Evolutionary conservation across 495 filamentous ascomycete genomes (phyloP).

Genomic region (Penicillium steckii): DNA sequence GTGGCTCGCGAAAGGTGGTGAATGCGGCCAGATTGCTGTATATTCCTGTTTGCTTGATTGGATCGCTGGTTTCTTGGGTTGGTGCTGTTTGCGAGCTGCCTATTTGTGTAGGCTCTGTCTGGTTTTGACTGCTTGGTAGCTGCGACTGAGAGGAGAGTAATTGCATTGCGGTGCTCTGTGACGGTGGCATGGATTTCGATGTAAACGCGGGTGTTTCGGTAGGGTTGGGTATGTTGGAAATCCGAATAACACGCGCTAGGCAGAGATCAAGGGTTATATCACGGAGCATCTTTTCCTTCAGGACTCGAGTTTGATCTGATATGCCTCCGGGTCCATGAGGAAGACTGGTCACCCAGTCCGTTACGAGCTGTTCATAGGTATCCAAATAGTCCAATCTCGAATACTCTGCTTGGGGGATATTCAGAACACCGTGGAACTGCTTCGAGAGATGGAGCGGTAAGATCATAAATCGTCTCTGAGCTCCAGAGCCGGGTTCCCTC

Average conservation of each 20-base stretch:
- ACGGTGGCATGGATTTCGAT: not conserved
- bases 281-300: slow-evolving; percentile 43
- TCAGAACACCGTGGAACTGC: slow-evolving; percentile 5
- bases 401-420: not conserved
- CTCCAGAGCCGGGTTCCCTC: slow-evolving; percentile 1
- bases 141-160: slow-evolving; percentile 13
- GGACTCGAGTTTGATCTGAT: slow-evolving; percentile 36
- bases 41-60: not conserved
- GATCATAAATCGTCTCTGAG: slow-evolving; percentile 14
- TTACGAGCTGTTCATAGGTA: slow-evolving; percentile 40
- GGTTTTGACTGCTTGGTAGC: slow-evolving; percentile 8
- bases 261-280: slow-evolving; percentile 38
- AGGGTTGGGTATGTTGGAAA: slow-evolving; percentile 7
- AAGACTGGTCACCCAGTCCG: slow-evolving; percentile 40
- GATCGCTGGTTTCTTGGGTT: not conserved
- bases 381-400: slow-evolving; percentile 22
- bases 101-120: not conserved
- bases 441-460: slow-evolving; percentile 17
- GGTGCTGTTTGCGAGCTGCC: not conserved
- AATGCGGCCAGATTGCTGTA: slow-evolving; percentile 33
- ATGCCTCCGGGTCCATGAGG: slow-evolving; percentile 23
- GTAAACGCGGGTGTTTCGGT: not conserved
- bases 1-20: slow-evolving; percentile 26
- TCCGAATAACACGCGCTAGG: slow-evolving; percentile 30
- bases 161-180: not conserved